These are phyloP conservation scores for Boletus subparvulus DNA, from an alignment of 768 basidiomycete species.

Conservation along the genomic window DNA sequence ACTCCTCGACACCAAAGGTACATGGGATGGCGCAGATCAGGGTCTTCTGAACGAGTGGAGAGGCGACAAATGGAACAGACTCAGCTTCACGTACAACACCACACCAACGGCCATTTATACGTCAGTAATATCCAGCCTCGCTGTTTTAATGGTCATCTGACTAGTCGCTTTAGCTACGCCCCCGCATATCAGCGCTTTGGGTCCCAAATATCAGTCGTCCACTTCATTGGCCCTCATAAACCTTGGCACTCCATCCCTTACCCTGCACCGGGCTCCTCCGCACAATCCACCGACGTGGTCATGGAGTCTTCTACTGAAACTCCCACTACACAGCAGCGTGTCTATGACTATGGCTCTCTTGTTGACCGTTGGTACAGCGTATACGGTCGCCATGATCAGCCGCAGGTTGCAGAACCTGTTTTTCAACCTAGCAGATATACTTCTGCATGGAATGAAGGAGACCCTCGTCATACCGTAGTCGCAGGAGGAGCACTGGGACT, in stretches of 20 bases:
- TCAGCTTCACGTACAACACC: conserved; percentile 98
- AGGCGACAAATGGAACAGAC: conserved; percentile 81
- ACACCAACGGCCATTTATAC: conserved; percentile 97
- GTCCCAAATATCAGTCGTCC: conserved; percentile 79
- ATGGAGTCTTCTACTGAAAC: conserved; percentile 22
- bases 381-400: conserved; percentile 86
- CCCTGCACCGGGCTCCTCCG: conserved; percentile 57
- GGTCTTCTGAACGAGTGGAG: conserved; percentile 97
- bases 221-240: conserved; percentile 96
- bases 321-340: conserved; percentile 35
- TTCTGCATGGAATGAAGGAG: conserved; percentile 69
- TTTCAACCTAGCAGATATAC: conserved; percentile 60
- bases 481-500: conserved; percentile 37
- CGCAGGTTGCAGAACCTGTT: conserved; percentile 43
- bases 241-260: conserved; percentile 82
- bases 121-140: conserved; percentile 48
- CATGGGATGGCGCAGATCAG: conserved; percentile 99
- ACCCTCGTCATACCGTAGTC: background rate
- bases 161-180: conserved; percentile 65
- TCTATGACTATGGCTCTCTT: conserved; percentile 77
- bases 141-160: conserved; percentile 29
- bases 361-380: conserved; percentile 89
- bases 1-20: conserved; percentile 75
- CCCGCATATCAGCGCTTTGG: conserved; percentile 96
- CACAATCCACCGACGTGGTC: conserved; percentile 32